Evolutionary conservation across 2,329 filamentous ascomycete species (phyloP), one percentile per base, ranked within the genome.

Genomic region (Spiromastix sp.): DNA sequence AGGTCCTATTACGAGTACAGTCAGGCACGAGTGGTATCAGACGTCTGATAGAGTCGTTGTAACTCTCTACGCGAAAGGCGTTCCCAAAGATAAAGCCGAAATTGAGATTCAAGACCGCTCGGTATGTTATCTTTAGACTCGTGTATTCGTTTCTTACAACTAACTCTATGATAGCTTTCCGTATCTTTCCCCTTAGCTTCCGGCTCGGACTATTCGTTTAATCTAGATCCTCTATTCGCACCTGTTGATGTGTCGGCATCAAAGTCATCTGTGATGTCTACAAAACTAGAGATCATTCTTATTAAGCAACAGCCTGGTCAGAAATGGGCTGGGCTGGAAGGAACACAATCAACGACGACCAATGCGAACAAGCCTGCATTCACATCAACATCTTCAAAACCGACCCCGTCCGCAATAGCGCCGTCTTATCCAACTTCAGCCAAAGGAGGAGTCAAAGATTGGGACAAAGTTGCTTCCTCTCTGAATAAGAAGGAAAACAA

Each of bases 371-470:
- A 51, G 44, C 36, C 33, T n/a, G 40, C 41, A 3, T 31, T 38
- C 22, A 22, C 40, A 26, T 17, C 41, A 18, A 30, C 44, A 20
- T 34, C 37, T 38, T 36, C 39, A 34, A 19, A 40, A 19, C 10
- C 55, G 35, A 11, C 46, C 1, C 30, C 47, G 4, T 20, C 48
- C 8, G 29, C 48, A n/a, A 48, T 59, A 19, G 63, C 56, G 1
- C 82, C 81, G 0, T 61, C 69, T 0, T 95, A 96, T 54, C 89
- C 91, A 1, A 89, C 86, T 0, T 95, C 87, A 1, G 91, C 89
- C 9, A 80, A 78, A 42, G 70, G 64, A 1, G 89, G 87, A 0
- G 76, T 83, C 3, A 94, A 93, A 61, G 74, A 98, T 60, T 98
- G 91, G 91, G 91, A 98, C 55, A 83, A 78, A 42, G 53, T 95